These are phyloP conservation scores for Acanthamoeba castellanii DNA, from an alignment of 208 protist genomes.

Conservation along the genomic window DNA sequence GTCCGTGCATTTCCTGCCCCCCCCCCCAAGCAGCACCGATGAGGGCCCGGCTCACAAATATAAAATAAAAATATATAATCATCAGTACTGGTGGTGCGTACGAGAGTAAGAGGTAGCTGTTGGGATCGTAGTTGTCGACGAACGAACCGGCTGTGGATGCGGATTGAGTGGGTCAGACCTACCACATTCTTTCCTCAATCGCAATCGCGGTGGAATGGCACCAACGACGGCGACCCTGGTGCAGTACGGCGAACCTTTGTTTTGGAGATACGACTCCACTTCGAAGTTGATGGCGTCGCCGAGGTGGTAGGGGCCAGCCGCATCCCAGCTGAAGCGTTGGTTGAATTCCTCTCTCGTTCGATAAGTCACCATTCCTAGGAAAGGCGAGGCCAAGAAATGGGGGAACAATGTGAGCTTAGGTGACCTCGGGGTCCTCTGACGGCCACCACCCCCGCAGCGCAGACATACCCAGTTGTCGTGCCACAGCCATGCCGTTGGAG, in stretches of 20 bases:
- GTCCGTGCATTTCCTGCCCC: conserved; percentile 48
- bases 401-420: not conserved
- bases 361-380: conserved; percentile 67
- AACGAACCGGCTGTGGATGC: conserved; percentile 32
- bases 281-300: conserved; percentile 71
- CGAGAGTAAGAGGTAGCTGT: conserved; percentile 72
- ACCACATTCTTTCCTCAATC: not conserved
- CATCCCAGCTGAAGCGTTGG: conserved; percentile 60
- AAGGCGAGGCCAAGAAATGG: not conserved
- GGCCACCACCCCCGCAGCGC: not conserved
- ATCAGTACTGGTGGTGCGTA: not conserved
- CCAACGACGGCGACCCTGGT: not conserved
- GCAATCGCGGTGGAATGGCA: not conserved
- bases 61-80: not conserved
- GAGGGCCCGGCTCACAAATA: no score
- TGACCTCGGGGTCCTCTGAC: not conserved
- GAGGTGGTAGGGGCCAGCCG: conserved; percentile 32
- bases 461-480: conserved; percentile 27
- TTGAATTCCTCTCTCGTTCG: conserved; percentile 71
- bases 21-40: not conserved
- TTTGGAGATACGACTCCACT: conserved; percentile 34
- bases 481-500: conserved; percentile 64
- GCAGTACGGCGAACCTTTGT: not conserved
- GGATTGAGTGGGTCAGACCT: not conserved
- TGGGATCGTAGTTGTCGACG: conserved; percentile 64